Percentiles rank a stretch among this genome's conserved stretches.
Evolutionary conservation across 1,139 yeast species (phyloP).

Genomic region (Geotrichum reessii): DNA sequence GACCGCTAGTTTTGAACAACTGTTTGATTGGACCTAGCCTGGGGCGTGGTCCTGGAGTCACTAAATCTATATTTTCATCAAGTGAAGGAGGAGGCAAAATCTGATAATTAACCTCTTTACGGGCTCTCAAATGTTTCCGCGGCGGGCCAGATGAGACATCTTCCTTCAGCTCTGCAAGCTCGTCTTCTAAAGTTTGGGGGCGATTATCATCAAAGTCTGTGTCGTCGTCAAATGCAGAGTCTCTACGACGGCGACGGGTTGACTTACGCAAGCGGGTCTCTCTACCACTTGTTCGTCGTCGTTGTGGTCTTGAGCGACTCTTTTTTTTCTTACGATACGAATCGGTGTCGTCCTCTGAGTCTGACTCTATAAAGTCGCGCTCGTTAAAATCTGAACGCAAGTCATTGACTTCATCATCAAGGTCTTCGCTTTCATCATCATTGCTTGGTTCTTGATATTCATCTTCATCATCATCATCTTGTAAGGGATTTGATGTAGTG

Average conservation of each 20-base stretch:
- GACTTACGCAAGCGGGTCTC: neutral
- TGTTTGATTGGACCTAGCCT: conserved; percentile 24
- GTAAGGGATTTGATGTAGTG: neutral
- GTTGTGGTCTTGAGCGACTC: neutral
- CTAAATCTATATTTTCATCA: conserved; percentile 37
- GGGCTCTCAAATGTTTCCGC: conserved; percentile 62
- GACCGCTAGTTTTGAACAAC: conserved; percentile 32
- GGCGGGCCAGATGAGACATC: conserved; percentile 44
- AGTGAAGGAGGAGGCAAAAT: conserved; percentile 70
- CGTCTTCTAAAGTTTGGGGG: conserved; percentile 32
- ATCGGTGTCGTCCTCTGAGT: conserved; percentile 2
- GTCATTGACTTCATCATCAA: neutral
- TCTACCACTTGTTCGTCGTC: neutral
- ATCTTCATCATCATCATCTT: conserved; percentile 27
- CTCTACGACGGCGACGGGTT: neutral
- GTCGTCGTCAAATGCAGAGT: neutral
- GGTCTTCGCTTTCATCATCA: conserved; percentile 8
- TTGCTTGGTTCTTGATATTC: conserved; percentile 23
- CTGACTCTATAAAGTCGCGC: conserved; percentile 19
- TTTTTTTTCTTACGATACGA: neutral
- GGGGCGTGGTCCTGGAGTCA: conserved; percentile 15
- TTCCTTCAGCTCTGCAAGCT: conserved; percentile 44
- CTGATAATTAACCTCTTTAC: conserved; percentile 78
- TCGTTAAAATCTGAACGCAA: neutral
- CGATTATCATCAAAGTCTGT: conserved; percentile 29